Base-by-base conservation (phyloP, 1,284 basidiomycete species). In the Trichosporon inkin region DNA sequence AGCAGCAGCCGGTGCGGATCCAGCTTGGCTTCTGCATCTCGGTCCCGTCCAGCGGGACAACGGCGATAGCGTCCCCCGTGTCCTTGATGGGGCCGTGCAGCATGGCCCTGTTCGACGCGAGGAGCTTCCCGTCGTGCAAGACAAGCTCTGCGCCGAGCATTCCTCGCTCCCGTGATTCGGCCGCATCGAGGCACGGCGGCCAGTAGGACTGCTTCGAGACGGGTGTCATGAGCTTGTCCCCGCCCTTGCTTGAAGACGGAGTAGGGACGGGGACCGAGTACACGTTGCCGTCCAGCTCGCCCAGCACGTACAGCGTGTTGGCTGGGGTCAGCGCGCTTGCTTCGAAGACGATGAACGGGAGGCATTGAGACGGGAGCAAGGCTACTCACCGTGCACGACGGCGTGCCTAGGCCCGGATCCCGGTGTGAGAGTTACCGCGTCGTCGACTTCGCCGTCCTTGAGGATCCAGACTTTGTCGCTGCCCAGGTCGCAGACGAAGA, bases 401-500 rank as follows among this genome's bases (percentile, higher is more conserved):
- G 62, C 67, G 60, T 79, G 77, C 35, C 77, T 63, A 11, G 77
- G 77, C 41, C 77, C 77, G 65, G 39, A 76, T 44, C n/a, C 63
- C 68, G 49, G 58, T 61, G 19, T 7, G 19, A 41, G 39, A 24
- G 20, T 34, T 34, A 49, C 44, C 6, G 44, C 44, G 8, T 49
- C 44, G 22, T 28, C 28, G 22, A 49, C 28, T 51, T 66, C 66
- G 3, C 67, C 70, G 17, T 67, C 59, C 19, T 67, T 37, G 53
- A 67, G 56, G 10, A 75, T 60, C 70, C 73, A 79, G 16, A 79
- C 68, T 13, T 72, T 49, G 61, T 79, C 77, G 38, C 67, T 69
- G 19, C 77, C 77, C 6, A 79, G 68, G 67, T 79, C 77, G 10
- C 68, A 65, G 16, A 72, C 67, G 63, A 74, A 76, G 28, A 78